A percentile compares a stretch with the other conserved stretches of the same genome.
Evolutionary conservation across 352 stramenopile species (phyloP).

Genomic region (Lagenidium sp.): DNA sequence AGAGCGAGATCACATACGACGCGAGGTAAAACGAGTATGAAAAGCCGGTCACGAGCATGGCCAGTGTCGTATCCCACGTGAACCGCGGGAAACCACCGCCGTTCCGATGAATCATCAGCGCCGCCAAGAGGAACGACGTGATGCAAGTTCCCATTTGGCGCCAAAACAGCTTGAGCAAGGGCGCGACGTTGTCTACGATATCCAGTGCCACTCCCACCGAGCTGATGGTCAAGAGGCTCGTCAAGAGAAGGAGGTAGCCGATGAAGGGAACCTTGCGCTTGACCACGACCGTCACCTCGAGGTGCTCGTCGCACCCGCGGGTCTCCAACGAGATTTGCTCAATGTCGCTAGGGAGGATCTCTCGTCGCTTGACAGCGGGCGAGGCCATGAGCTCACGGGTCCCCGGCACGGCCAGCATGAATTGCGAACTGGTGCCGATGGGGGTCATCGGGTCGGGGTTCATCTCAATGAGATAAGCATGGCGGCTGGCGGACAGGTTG

Average conservation of each 20-base stretch:
- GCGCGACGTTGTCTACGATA: constrained; percentile 45
- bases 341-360: constrained; percentile 60
- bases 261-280: constrained; percentile 56
- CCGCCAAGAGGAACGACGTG: constrained; percentile 36
- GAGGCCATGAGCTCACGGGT: constrained; percentile 2
- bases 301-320: constrained; percentile 47
- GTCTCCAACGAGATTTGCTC: constrained; percentile 67
- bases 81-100: constrained; percentile 19
- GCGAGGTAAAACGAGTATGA: constrained; percentile 71
- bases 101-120: constrained; percentile 27
- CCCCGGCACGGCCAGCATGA: constrained; percentile 61
- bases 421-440: constrained; percentile 31
- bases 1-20: constrained; percentile 59
- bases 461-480: constrained; percentile 80
- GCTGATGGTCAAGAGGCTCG: constrained; percentile 61
- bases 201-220: constrained; percentile 73
- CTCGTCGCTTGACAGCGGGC: constrained; percentile 12
- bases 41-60: constrained; percentile 33
- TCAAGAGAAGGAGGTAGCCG: constrained; percentile 56
- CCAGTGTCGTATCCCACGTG: constrained; percentile 23
- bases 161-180: constrained; percentile 85
- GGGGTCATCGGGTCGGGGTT: constrained; percentile 37
- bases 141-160: constrained; percentile 61
- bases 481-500: constrained; percentile 32
- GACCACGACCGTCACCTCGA: constrained; percentile 67